Conservation (phyloP, 2,329 filamentous ascomycete species). For the Colletotrichum sojae region DNA sequence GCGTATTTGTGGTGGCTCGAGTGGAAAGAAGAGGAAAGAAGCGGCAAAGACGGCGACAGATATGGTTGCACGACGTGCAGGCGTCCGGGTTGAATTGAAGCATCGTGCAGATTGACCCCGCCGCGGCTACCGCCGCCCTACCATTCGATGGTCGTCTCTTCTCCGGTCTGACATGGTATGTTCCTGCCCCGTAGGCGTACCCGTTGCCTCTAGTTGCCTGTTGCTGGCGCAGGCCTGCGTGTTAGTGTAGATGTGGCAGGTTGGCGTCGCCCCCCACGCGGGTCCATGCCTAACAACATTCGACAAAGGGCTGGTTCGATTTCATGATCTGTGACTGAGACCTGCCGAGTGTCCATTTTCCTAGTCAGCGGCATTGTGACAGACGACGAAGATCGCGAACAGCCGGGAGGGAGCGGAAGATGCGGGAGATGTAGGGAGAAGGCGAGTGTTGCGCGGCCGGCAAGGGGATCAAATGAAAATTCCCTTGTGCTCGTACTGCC, state of each 20-base stretch:
- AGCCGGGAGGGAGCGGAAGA: slow-evolving; percentile 1
- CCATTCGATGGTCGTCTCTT: slow-evolving; percentile 33
- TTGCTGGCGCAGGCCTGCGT: too few species aligned
- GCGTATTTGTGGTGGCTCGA: slow-evolving; percentile 21
- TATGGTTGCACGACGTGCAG: slow-evolving; percentile 6
- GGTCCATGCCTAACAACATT: slow-evolving; percentile 31
- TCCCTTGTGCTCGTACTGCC: too few species aligned
- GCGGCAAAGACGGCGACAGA: not conserved
- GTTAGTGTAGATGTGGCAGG: too few species aligned
- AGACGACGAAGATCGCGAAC: slow-evolving; percentile 10
- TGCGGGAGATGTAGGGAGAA: slow-evolving; percentile 28
- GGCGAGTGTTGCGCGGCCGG: slow-evolving; percentile 15
- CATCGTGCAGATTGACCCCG: not conserved
- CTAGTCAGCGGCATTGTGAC: slow-evolving; percentile 1
- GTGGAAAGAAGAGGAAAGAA: slow-evolving; percentile 20
- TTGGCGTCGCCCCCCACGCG: slow-evolving; percentile 25
- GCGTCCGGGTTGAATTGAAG: slow-evolving; percentile 2
- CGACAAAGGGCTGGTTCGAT: slow-evolving; percentile 26
- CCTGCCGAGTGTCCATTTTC: slow-evolving; percentile 16
- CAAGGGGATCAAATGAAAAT: slow-evolving; percentile 11
- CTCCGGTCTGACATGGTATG: slow-evolving; percentile 21
- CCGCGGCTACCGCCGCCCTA: slow-evolving; percentile 26
- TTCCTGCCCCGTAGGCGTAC: slow-evolving; percentile 14
- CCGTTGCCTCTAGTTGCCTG: slow-evolving; percentile 1
- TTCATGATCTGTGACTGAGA: slow-evolving; percentile 19